Percentiles rank a stretch among this genome's conserved stretches.
Evolutionary conservation across 371 early-diverging fungal species (phyloP).

Genomic region (Rhizopus delemar): DNA sequence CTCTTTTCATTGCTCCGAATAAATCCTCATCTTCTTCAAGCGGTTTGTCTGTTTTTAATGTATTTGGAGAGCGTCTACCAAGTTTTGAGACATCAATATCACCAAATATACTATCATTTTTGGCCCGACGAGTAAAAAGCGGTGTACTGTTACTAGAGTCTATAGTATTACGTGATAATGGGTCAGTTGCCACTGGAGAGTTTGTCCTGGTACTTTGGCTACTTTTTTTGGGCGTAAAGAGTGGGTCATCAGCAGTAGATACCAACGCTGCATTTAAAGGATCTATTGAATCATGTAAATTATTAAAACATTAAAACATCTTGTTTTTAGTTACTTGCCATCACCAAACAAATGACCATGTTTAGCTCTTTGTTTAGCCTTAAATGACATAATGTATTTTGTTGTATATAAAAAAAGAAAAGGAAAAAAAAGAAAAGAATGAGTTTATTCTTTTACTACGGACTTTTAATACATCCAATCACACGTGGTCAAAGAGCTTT

Average conservation of each 20-base stretch:
- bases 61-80: constrained; percentile 17
- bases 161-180: constrained; percentile 12
- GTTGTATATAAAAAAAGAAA: constrained; percentile 4
- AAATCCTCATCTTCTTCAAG: constrained; percentile 29
- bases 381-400: constrained; percentile 36
- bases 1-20: constrained; percentile 12
- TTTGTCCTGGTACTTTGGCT: constrained; percentile 7
- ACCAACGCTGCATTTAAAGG: constrained; percentile 36
- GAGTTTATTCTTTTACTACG: not conserved
- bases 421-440: constrained; percentile 9
- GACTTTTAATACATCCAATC: not conserved
- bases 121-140: constrained; percentile 14
- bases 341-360: constrained; percentile 52
- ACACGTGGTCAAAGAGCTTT: not conserved
- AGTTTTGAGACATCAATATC: constrained; percentile 50
- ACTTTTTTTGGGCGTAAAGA: constrained; percentile 17
- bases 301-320: not conserved
- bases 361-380: constrained; percentile 48
- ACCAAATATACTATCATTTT: constrained; percentile 41
- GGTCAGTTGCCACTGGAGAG: constrained; percentile 14
- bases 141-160: constrained; percentile 23
- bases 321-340: constrained; percentile 31
- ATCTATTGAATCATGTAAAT: constrained; percentile 17
- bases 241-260: constrained; percentile 33
- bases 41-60: constrained; percentile 7